A percentile compares a stretch with the other conserved stretches of the same genome.
phyloP scores from a whole-genome alignment of 441 rosid genomes.

The Mallotus japonicus region DNA sequence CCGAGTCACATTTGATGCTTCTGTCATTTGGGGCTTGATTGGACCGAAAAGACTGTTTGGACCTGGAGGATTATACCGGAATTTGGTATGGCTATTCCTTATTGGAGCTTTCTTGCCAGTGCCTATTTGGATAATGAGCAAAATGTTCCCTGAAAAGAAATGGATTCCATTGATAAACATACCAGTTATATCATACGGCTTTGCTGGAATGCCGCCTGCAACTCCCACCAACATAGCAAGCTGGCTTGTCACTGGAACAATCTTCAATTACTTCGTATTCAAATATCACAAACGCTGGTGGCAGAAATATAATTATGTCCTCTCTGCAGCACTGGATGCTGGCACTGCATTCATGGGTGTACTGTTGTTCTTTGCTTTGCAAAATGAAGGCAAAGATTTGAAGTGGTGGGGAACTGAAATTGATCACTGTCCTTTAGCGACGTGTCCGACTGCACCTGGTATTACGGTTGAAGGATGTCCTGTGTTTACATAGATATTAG shows the following conservation, averaged over 20 bases:
- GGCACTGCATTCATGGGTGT: conserved; percentile 99
- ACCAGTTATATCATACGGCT: conserved; percentile 87
- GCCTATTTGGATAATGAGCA: conserved; percentile 85
- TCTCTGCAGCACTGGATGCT: conserved; percentile 92
- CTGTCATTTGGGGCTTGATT: conserved; percentile 92
- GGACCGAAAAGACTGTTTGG: conserved; percentile 84
- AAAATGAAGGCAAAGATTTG: conserved; percentile 54
- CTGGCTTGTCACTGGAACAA: conserved; percentile 80
- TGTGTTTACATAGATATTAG: conserved; percentile 36
- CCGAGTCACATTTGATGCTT: conserved; percentile 87
- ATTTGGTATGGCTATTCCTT: conserved; percentile 88
- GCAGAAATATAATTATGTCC: conserved; percentile 89
- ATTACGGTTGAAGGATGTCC: conserved; percentile 69
- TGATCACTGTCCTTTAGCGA: conserved; percentile 92
- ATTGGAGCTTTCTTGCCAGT: conserved; percentile 85
- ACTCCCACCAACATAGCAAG: conserved; percentile 94
- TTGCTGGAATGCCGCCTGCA: conserved; percentile 98
- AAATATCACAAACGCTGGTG: conserved; percentile 85
- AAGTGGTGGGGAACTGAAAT: conserved; percentile 88
- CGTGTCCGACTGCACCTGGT: conserved; percentile 80
- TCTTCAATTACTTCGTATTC: conserved; percentile 85
- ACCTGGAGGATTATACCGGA: conserved; percentile 85
- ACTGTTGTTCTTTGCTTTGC: conserved; percentile 79
- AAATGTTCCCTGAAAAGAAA: conserved; percentile 77
- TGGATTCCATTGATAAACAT: conserved; percentile 93